A percentile compares a stretch with the other conserved stretches of the same genome.
Evolutionary conservation across 345 rosid species (phyloP).

Genomic region (Ceriops tagal): DNA sequence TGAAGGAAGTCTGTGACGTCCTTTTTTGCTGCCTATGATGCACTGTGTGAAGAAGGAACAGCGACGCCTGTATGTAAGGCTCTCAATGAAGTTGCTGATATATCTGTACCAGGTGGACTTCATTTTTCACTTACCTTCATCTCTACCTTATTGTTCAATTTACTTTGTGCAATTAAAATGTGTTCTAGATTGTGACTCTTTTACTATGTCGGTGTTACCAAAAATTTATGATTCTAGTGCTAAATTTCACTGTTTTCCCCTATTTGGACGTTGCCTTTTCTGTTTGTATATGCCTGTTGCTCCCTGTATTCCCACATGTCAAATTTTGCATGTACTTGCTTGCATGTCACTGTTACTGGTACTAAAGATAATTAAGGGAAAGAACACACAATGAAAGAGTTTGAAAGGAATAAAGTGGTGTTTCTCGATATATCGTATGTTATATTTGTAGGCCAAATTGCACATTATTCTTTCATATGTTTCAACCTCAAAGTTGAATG

Average conservation of each 20-base stretch:
- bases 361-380: no score
- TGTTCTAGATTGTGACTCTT: not conserved
- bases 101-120: slow-evolving; percentile 77
- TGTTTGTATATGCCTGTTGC: no score
- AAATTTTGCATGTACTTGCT: no score
- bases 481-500: not conserved
- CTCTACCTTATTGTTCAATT: not conserved
- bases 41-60: slow-evolving; percentile 91
- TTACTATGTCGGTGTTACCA: not conserved
- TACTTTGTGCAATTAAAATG: not conserved
- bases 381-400: no score
- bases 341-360: no score
- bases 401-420: no score
- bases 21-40: slow-evolving; percentile 82
- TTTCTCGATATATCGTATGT: no score
- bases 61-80: slow-evolving; percentile 88
- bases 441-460: not conserved
- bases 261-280: no score
- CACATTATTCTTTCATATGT: not conserved
- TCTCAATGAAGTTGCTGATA: slow-evolving; percentile 88
- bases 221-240: no score
- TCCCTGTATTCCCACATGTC: no score
- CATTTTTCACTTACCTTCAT: not conserved
- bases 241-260: no score
- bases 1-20: slow-evolving; percentile 81